phyloP scores from a whole-genome alignment of 2,329 filamentous ascomycete genomes.

The Arachnomyces sp. region DNA sequence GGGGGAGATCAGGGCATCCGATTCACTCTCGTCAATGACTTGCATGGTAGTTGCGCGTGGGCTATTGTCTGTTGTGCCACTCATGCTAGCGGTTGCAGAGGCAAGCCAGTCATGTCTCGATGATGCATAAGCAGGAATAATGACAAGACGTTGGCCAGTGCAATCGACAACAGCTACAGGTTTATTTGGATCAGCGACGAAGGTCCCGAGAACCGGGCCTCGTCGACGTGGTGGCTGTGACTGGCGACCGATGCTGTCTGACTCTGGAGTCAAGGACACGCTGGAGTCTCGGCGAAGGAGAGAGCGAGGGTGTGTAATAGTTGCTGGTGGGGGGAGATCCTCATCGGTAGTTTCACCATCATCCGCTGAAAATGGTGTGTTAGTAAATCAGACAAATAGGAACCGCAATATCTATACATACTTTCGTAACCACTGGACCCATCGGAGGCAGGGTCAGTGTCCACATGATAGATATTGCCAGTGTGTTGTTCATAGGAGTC shows the following conservation, averaged over 20 bases:
- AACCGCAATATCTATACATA: slow-evolving; percentile 35
- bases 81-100: slow-evolving; percentile 33
- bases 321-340: slow-evolving; percentile 43
- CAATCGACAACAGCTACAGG: slow-evolving; percentile 41
- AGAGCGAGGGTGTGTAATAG: slow-evolving; percentile 40
- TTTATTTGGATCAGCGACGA: slow-evolving; percentile 41
- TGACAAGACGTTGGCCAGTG: slow-evolving; percentile 41
- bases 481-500: slow-evolving; percentile 28
- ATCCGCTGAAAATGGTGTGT: slow-evolving; percentile 43
- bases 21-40: slow-evolving; percentile 38
- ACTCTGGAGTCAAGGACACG: slow-evolving; percentile 36
- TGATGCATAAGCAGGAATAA: slow-evolving; percentile 41
- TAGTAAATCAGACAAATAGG: slow-evolving; percentile 33
- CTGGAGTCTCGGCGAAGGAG: slow-evolving; percentile 45
- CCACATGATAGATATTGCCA: slow-evolving; percentile 37
- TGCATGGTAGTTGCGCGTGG: slow-evolving; percentile 33
- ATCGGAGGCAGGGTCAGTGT: slow-evolving; percentile 37
- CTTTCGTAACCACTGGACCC: slow-evolving; percentile 52
- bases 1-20: slow-evolving; percentile 34
- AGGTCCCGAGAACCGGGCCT: slow-evolving; percentile 42
- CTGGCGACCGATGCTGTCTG: slow-evolving; percentile 28
- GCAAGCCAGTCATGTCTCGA: slow-evolving; percentile 40
- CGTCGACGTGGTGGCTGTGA: slow-evolving; percentile 29
- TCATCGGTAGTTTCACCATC: slow-evolving; percentile 56
- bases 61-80: slow-evolving; percentile 37